Base-by-base conservation (phyloP, 2,329 filamentous ascomycete species). In the Neophaeococcomyces aloes region DNA sequence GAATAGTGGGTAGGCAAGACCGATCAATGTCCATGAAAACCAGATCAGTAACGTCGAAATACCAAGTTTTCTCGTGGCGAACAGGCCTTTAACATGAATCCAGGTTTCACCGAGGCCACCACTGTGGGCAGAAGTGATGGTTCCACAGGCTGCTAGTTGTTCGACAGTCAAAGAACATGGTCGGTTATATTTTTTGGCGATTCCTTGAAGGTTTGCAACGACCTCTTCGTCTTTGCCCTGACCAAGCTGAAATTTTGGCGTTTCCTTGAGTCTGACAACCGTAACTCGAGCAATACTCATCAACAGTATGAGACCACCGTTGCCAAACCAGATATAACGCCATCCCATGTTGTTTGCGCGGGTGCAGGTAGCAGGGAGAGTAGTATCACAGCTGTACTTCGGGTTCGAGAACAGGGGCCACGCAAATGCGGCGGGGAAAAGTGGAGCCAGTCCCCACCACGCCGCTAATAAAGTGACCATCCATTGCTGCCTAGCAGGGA, bases 211-310 rank as follows among this genome's bases (percentile, higher is more conserved):
- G 35, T 23, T 38, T 14, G 17, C 61, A 5, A 87, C 77, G 1
- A 83, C 83, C 29, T 86, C 75, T 14, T 76, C 74, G 48, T 87
- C 79, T 1, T 68, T 65, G 0, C 82, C 83, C 55, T 84, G 82
- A 8, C 81, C 79, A 74, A 87, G 83, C 7, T 86, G 68, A 53
- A 76, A 87, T 56, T 87, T 87, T 1, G 83, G 83, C 1, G 78
- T 83, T 56, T 87, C 83, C 53, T 74, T 83, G 21, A 88, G 76
- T 5, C 72, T 79, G 62, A 87, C 86, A 50, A 75, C 70, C 6
- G 75, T 56, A 53, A 85, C 83, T 3, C 83, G 79, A 5, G 75
- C 53, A 19, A 79, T 54, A 56, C 85, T 86, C 76, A 86, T 83
- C 49, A 83, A 46, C 46, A 86, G 63, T 0, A 82, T 81, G 3